Percentiles rank a stretch among this genome's conserved stretches.
Conservation (phyloP, 2,329 filamentous ascomycete genomes). For the Drechslerella coelobrocha region DNA sequence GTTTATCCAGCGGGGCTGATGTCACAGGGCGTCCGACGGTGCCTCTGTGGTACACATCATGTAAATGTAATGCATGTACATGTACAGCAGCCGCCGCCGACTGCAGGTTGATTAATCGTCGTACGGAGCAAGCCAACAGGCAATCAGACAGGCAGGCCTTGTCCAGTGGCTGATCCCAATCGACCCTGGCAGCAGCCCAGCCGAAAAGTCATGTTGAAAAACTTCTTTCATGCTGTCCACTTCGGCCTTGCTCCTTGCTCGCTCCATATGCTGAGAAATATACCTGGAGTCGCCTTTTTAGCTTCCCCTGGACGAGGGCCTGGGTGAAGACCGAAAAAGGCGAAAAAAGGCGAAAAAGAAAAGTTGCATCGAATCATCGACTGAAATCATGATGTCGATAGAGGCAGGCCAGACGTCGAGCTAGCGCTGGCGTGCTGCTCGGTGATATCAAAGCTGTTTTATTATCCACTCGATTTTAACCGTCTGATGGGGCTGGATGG, state of each 20-base stretch:
- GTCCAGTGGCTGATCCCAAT: conserved; percentile 19
- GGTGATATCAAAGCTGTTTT: conserved; percentile 40
- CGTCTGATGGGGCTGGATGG: conserved; percentile 44
- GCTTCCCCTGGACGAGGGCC: conserved; percentile 16
- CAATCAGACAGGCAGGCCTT: not conserved
- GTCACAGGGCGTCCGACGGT: conserved; percentile 40
- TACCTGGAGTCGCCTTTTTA: conserved; percentile 41
- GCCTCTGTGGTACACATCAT: not conserved
- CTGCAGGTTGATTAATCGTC: not conserved
- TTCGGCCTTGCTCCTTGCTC: not conserved
- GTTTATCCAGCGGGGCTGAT: conserved; percentile 23
- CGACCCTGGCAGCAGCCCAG: conserved; percentile 34
- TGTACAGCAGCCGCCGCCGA: too few species aligned
- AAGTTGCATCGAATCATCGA: not conserved
- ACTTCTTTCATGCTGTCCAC: conserved; percentile 36
- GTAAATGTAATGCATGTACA: too few species aligned
- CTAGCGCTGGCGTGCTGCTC: conserved; percentile 13
- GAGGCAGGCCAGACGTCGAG: conserved; percentile 8
- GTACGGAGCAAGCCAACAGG: not conserved
- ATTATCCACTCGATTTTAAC: conserved; percentile 45
- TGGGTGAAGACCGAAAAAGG: conserved; percentile 1
- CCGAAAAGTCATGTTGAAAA: conserved; percentile 15
- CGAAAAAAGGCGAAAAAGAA: conserved; percentile 2
- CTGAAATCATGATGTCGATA: not conserved
- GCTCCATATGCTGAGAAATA: conserved; percentile 47